A percentile compares a stretch with the other conserved stretches of the same genome.
Conservation (phyloP, 805 yeast genomes). For the Starmerella vaccinii region DNA sequence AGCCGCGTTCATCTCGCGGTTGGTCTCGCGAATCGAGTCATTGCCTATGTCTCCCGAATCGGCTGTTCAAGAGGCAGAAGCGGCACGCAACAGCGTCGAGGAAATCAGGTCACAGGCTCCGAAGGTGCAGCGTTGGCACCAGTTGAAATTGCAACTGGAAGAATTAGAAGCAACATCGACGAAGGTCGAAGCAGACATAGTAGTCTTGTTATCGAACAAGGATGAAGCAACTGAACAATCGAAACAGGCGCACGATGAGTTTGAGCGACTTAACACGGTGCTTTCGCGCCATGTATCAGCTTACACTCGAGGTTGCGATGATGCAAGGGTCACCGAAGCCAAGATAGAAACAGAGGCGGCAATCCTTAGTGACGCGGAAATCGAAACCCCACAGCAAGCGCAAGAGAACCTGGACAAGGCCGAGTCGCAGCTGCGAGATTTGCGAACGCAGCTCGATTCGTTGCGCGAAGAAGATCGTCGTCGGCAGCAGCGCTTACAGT, state of each 20-base stretch:
- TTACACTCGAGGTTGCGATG: not conserved
- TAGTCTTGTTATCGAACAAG: not conserved
- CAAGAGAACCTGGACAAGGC: slow-evolving; percentile 27
- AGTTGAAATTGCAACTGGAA: not conserved
- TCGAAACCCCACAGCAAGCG: slow-evolving; percentile 21
- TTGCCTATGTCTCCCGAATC: slow-evolving; percentile 32
- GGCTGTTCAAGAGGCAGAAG: slow-evolving; percentile 30
- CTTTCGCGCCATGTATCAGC: not conserved
- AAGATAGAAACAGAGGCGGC: slow-evolving; percentile 6
- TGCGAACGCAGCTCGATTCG: slow-evolving; percentile 4
- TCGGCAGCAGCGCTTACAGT: slow-evolving; percentile 2
- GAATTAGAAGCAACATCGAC: not conserved
- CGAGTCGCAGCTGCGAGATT: not conserved
- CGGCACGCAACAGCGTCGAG: slow-evolving; percentile 13
- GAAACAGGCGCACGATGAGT: not conserved
- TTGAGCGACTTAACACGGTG: not conserved
- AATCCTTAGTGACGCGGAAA: not conserved
- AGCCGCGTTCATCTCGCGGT: slow-evolving; percentile 17
- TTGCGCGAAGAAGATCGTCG: slow-evolving; percentile 4
- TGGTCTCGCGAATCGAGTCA: slow-evolving; percentile 30
- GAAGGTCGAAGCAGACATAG: not conserved
- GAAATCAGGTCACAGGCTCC: slow-evolving; percentile 8
- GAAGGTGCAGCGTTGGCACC: not conserved
- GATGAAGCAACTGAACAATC: not conserved
- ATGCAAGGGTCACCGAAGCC: slow-evolving; percentile 1